A percentile compares a stretch with the other conserved stretches of the same genome.
These are phyloP conservation scores for Gynochthodes officinalis DNA, from an alignment of 257 asterid species.

Conservation along the genomic window DNA sequence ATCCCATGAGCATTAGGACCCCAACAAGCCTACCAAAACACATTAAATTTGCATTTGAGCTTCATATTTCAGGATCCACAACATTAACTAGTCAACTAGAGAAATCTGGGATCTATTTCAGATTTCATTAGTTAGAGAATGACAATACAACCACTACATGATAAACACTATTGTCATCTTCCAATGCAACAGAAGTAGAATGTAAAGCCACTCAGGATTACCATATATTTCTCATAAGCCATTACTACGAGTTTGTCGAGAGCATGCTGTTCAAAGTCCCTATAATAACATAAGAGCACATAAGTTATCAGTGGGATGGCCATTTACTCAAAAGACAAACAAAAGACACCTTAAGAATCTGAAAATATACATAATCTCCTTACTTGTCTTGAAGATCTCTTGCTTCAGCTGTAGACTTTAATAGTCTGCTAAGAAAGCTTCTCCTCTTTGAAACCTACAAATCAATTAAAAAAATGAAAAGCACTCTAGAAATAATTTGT, in stretches of 20 bases:
- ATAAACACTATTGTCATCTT: background rate
- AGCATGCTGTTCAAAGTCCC: conserved; percentile 74
- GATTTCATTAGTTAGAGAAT: conserved; percentile 2
- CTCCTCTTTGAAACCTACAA: conserved; percentile 65
- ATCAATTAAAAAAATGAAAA: conserved; percentile 22
- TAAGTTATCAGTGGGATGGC: conserved; percentile 22
- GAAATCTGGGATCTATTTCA: conserved; percentile 4
- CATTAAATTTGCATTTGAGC: background rate
- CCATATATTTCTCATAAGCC: conserved; percentile 90
- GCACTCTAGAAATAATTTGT: background rate
- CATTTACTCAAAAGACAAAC: conserved; percentile 9
- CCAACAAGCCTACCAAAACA: conserved; percentile 59
- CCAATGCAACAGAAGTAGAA: conserved; percentile 10
- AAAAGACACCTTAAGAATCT: conserved; percentile 18
- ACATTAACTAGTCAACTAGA: background rate
- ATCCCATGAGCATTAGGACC: conserved; percentile 76
- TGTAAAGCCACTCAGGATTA: conserved; percentile 35
- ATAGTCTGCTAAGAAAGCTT: conserved; percentile 49
- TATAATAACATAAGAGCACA: conserved; percentile 32
- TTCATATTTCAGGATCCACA: conserved; percentile 3
- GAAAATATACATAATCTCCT: conserved; percentile 21
- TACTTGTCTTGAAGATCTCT: conserved; percentile 68
- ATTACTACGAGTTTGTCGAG: conserved; percentile 73
- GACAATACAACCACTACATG: background rate
- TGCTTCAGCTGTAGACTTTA: conserved; percentile 51